A percentile compares a stretch with the other conserved stretches of the same genome.
Conservation (phyloP, 2,329 filamentous ascomycete species). For the Dichotomopilus funicola region DNA sequence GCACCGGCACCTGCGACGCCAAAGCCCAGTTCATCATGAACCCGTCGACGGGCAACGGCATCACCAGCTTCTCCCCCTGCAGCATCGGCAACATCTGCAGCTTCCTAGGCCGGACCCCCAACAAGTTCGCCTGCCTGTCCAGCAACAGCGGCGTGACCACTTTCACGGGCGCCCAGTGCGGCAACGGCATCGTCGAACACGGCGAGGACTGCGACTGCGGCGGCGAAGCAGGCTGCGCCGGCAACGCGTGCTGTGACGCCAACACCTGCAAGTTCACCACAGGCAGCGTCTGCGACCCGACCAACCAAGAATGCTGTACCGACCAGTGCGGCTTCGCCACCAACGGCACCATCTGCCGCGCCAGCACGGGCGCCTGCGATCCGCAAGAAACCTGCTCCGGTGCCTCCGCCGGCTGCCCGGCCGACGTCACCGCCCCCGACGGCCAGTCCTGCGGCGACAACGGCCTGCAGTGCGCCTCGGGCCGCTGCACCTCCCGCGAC, state of each 20-base stretch:
- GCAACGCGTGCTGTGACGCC: slow-evolving; percentile 77
- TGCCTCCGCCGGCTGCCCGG: slow-evolving; percentile 63
- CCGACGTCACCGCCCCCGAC: slow-evolving; percentile 62
- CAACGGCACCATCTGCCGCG: slow-evolving; percentile 68
- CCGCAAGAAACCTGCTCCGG: slow-evolving; percentile 79
- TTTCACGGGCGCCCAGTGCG: slow-evolving; percentile 78
- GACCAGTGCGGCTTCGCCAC: slow-evolving; percentile 59
- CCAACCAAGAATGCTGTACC: slow-evolving; percentile 78
- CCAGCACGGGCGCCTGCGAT: slow-evolving; percentile 75
- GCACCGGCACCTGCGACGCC: slow-evolving; percentile 62
- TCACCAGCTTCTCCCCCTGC: slow-evolving; percentile 79
- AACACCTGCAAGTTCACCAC: slow-evolving; percentile 77
- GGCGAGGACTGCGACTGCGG: slow-evolving; percentile 97
- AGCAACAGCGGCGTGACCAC: slow-evolving; percentile 78
- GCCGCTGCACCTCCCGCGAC: slow-evolving; percentile 89
- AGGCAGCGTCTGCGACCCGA: slow-evolving; percentile 69
- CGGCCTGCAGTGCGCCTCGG: slow-evolving; percentile 74
- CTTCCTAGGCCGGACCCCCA: slow-evolving; percentile 68
- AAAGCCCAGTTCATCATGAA: slow-evolving; percentile 89
- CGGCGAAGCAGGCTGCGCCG: slow-evolving; percentile 61
- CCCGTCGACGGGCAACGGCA: slow-evolving; percentile 68
- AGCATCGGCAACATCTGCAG: slow-evolving; percentile 91
- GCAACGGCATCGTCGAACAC: slow-evolving; percentile 91
- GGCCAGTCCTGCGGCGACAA: slow-evolving; percentile 62
- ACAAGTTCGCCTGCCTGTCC: slow-evolving; percentile 71